Conservation (phyloP, 306 rosid species). For the Vachellia collinsii region DNA sequence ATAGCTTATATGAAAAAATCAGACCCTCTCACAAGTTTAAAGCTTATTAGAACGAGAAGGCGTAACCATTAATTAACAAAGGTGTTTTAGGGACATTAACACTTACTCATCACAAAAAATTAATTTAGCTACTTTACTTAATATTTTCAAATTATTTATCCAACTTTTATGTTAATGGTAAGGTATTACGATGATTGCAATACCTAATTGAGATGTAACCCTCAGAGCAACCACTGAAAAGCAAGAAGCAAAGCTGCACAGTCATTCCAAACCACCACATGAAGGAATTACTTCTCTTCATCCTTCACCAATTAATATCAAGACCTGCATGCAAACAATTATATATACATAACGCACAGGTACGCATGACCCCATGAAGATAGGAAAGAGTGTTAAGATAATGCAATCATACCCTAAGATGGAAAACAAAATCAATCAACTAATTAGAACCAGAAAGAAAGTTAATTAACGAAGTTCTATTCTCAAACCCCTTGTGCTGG, state of each 20-base stretch:
- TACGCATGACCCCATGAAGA: background rate
- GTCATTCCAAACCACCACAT: constrained; percentile 33
- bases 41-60: too few relatives aligned
- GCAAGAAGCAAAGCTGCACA: constrained; percentile 33
- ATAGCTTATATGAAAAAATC: too few relatives aligned
- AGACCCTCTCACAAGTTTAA: too few relatives aligned
- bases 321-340: constrained; percentile 37
- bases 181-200: too few relatives aligned
- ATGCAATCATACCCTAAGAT: background rate
- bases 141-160: too few relatives aligned
- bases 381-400: background rate
- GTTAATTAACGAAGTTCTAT: background rate
- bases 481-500: background rate
- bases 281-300: constrained; percentile 22
- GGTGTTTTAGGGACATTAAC: too few relatives aligned
- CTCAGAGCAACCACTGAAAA: constrained; percentile 34
- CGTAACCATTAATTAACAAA: too few relatives aligned
- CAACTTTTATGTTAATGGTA: too few relatives aligned
- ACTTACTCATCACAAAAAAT: too few relatives aligned
- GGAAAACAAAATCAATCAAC: background rate
- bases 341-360: too few relatives aligned
- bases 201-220: background rate
- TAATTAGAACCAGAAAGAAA: background rate
- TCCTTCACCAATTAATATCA: constrained; percentile 5
- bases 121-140: too few relatives aligned